Evolutionary conservation across 805 yeast species (phyloP).

Genomic region (Teunomyces aglyptinius): DNA sequence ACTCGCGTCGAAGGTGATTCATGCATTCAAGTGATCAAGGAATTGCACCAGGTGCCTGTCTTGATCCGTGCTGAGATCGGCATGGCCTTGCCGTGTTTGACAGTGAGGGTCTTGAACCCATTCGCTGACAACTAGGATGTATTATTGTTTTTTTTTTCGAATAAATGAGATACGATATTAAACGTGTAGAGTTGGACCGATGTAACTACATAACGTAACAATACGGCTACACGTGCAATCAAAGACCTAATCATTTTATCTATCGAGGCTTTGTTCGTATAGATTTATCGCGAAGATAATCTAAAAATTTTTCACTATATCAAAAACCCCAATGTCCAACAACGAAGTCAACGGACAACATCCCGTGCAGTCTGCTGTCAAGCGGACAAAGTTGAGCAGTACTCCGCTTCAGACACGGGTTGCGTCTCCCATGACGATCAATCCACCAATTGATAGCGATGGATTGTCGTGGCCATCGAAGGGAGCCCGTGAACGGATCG

Average conservation of each 20-base stretch:
- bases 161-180: constrained; percentile 3
- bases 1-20: constrained; percentile 60
- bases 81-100: constrained; percentile 92
- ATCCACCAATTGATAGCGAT: constrained; percentile 84
- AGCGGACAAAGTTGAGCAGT: constrained; percentile 5
- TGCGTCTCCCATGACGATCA: constrained; percentile 77
- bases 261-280: no score
- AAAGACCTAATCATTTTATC: no score
- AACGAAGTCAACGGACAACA: constrained; percentile 2
- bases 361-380: neutral
- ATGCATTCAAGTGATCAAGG: constrained; percentile 77
- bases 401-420: constrained; percentile 68
- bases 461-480: constrained; percentile 92
- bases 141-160: constrained; percentile 1
- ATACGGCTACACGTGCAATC: no score
- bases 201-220: neutral
- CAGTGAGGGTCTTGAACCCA: constrained; percentile 90
- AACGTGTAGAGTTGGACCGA: neutral
- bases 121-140: constrained; percentile 39
- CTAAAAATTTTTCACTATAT: neutral
- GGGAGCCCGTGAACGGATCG: constrained; percentile 79
- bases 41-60: constrained; percentile 77
- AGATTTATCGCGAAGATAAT: neutral
- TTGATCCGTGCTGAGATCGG: constrained; percentile 89
- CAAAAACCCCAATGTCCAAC: neutral